Evolutionary conservation across 345 rosid genomes (phyloP).

Genomic region (Lumnitzera racemosa): DNA sequence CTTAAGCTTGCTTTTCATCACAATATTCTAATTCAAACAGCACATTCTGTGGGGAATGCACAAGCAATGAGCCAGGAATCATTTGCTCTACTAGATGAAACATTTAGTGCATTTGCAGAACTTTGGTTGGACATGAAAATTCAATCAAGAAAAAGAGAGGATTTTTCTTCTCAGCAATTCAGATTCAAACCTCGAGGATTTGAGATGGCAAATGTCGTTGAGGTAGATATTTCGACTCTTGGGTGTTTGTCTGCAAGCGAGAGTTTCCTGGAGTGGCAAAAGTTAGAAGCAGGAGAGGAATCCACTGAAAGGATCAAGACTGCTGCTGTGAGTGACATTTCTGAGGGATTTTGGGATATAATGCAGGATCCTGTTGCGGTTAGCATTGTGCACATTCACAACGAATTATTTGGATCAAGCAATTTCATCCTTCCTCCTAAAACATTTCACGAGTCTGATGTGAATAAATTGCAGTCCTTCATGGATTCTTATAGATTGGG

Average conservation of each 20-base stretch:
- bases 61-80: conserved; percentile 50
- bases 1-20: conserved; percentile 46
- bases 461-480: conserved; percentile 55
- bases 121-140: conserved; percentile 77
- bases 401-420: conserved; percentile 75
- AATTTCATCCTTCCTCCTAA: conserved; percentile 48
- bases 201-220: conserved; percentile 63
- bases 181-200: conserved; percentile 76
- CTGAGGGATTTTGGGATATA: conserved; percentile 65
- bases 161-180: conserved; percentile 46
- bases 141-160: conserved; percentile 55
- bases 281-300: conserved; percentile 61
- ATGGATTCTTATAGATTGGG: conserved; percentile 64
- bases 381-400: conserved; percentile 51
- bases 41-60: conserved; percentile 49
- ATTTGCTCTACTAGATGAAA: conserved; percentile 55
- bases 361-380: conserved; percentile 46
- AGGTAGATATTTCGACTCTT: conserved; percentile 58
- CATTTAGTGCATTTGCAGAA: conserved; percentile 50
- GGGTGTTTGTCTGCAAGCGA: conserved; percentile 46
- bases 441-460: conserved; percentile 37
- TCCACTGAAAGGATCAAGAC: conserved; percentile 31
- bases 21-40: conserved; percentile 56
- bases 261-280: conserved; percentile 68
- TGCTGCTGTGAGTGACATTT: conserved; percentile 31